Base-by-base conservation (phyloP, 225 moss, liverwort and hornwort species). In the Bryum argenteum region DNA sequence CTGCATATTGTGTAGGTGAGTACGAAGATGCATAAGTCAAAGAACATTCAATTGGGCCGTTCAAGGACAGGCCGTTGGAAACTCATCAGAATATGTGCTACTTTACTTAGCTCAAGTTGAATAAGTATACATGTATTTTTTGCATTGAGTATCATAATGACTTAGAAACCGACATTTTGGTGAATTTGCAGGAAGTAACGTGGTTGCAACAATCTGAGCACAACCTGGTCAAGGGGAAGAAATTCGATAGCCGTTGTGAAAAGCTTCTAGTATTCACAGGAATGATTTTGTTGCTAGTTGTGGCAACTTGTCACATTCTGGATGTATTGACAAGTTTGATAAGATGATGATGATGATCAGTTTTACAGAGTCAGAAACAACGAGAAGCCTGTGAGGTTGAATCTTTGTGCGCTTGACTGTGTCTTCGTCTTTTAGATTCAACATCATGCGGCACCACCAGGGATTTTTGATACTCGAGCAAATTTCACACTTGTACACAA, bases 351-450 rank as follows among this genome's bases (percentile, higher is more conserved):
- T 43, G 61, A 16, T 14, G 41, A 42, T 38, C 74, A 33, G 71
- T 71, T 82, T 33, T 63, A 54, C 70, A 62, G 70, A 60, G 54
- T 72, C 26, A 6, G 69, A 71, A 37, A 65, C 61, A 70, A 67
- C 53, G 69, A 20, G 44, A 24, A 65, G 69, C 73, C 48, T 21
- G 61, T 55, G 70, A 54, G 65, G 26, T 53, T 77, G 58, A 17
- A 58, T 51, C 45, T 26, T 12, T 72, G 52, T 58, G 20, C 47
- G 33, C 48, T 37, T 73, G 52, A 45, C 68, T 45, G 24, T 23
- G 43, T 58, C 43, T 17, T 58, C 76, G 57, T 72, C 55, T 16
- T 48, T 17, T 6, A 17, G 17, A 48, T 17, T 16, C 17, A 17
- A 33, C 33, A 33, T 33, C 52, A 41, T 81, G 57, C 37, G 40